These are phyloP conservation scores for Toxoplasma gondii DNA, from an alignment of 169 alveolate genomes.

Conservation along the genomic window DNA sequence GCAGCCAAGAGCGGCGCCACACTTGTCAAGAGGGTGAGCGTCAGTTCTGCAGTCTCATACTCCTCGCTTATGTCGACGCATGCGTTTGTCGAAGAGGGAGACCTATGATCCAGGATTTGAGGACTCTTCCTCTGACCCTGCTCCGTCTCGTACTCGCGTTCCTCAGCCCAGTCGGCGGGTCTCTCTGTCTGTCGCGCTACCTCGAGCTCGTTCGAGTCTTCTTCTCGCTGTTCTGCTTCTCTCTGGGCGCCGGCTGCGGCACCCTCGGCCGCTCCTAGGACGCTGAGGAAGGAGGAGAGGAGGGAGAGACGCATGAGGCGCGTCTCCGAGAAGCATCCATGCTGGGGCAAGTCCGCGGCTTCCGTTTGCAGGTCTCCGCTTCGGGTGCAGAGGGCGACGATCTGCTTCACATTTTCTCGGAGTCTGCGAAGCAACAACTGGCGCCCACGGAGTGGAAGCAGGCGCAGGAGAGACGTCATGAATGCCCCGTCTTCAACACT, in stretches of 20 bases:
- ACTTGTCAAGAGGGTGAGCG: neutral
- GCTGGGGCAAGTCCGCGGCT: slow-evolving; percentile 66
- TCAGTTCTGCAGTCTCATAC: neutral
- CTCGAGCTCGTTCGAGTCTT: too few relatives aligned
- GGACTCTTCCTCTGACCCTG: too few relatives aligned
- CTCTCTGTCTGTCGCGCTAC: too few relatives aligned
- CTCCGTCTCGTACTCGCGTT: too few relatives aligned
- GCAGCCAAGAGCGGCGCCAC: slow-evolving; percentile 2
- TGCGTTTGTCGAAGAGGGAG: neutral
- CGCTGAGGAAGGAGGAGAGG: slow-evolving; percentile 45
- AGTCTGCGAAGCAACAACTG: neutral
- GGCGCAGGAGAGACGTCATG: neutral
- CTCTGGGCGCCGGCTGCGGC: slow-evolving; percentile 6
- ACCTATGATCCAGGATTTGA: too few relatives aligned
- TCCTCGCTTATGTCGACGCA: neutral
- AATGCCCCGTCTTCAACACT: neutral
- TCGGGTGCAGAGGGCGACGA: slow-evolving; percentile 26
- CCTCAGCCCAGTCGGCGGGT: too few relatives aligned
- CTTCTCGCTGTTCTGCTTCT: too few relatives aligned
- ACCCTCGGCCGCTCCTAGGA: slow-evolving; percentile 52
- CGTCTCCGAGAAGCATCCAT: slow-evolving; percentile 53
- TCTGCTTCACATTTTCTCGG: neutral
- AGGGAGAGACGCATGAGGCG: slow-evolving; percentile 58
- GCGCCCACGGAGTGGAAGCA: neutral
- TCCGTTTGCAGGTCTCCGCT: slow-evolving; percentile 21